Evolutionary conservation across 2,329 filamentous ascomycete genomes (phyloP), one percentile per base, ranked within the genome.

Genomic region (Anisogramma anomala): DNA sequence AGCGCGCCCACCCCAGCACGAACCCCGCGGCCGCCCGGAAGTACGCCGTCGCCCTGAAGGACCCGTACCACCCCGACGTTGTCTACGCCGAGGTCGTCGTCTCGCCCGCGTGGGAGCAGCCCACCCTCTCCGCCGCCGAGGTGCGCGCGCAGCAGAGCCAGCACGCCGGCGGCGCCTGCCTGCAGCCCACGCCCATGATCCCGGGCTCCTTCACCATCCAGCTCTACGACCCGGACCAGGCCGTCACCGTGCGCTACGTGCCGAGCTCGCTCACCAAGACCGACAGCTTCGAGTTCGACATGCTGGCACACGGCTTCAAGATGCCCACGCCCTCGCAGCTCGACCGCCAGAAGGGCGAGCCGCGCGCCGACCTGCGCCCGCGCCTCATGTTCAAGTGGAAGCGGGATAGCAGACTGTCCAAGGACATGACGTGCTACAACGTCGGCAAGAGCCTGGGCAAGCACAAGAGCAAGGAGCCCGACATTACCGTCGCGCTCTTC

Each of bases 401-500:
- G 59, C 82, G 81, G 53, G 89, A 95, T 59, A 81, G 87, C 48
- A 82, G 86, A 49, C 64, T 94, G 41, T 83, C 79, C 43, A 91
- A 84, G 62, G 86, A 94, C 54, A 77, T 94, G 67, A 86, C 84
- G 2, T 95, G 88, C 61, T 87, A 82, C 59, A 71, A 94, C 64
- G 83, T 81, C 0, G 88, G 89, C 13, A 84, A 79, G 57, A 82
- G 77, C 10, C 74, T 82, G 0, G 75, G 74, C 22, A 77, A 74
- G 17, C 84, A 80, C 61, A 84, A 84, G 67, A 83, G 71, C 65
- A 89, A 84, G 57, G 91, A 98, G 58, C 89, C 91, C 0, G 91
- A 96, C 61, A 96, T 96, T 51, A 88, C 87, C 0, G 72, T 96
- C n/a, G 87, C 86, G 2, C 73, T 96, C 52, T 94, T 88, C 67